Conservation (phyloP, 176 grass and related monocot genomes). For the Hsuehochloa calcarea region DNA sequence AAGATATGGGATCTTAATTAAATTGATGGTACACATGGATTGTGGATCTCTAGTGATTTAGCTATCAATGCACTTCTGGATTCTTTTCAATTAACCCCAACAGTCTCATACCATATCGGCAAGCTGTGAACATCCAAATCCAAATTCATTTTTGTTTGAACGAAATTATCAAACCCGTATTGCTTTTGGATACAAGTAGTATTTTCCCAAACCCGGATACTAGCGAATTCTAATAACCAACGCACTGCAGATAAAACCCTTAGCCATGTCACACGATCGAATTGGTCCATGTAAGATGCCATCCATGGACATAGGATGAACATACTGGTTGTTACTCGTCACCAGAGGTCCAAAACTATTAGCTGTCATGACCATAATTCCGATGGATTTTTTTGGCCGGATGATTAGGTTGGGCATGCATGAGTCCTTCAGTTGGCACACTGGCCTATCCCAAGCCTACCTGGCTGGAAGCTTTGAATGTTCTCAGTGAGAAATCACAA, state of each 20-base stretch:
- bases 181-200: background rate
- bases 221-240: background rate
- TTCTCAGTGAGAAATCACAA: background rate
- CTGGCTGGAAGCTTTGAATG: slow-evolving; percentile 13
- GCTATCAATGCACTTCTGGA: background rate
- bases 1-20: background rate
- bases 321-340: background rate
- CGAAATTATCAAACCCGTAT: background rate
- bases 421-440: slow-evolving; percentile 13
- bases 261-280: background rate
- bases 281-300: slow-evolving; percentile 20
- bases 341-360: slow-evolving; percentile 30
- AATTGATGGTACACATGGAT: too few species aligned
- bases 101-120: background rate
- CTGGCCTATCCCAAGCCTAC: background rate
- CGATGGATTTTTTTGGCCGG: slow-evolving; percentile 25
- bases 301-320: slow-evolving; percentile 6
- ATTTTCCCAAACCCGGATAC: background rate
- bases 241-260: background rate
- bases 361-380: slow-evolving; percentile 40
- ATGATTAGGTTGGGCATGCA: background rate
- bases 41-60: too few species aligned
- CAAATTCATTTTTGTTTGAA: too few species aligned
- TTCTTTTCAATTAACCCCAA: background rate
- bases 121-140: too few species aligned